These are phyloP conservation scores for Calonectria henricotiae DNA, from an alignment of 2,329 filamentous ascomycete species.

Conservation along the genomic window DNA sequence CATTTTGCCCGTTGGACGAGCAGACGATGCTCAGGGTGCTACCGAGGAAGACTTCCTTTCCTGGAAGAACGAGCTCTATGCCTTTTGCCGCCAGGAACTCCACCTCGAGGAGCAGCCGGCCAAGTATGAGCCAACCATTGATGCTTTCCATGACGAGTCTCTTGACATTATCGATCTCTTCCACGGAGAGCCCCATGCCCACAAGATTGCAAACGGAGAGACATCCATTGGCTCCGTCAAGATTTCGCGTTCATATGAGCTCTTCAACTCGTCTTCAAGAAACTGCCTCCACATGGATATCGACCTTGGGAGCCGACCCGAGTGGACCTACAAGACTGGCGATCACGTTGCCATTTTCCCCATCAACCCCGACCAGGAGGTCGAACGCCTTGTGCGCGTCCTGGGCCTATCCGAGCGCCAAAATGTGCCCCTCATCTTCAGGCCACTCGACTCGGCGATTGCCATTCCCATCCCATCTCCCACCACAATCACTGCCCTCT, in stretches of 20 bases:
- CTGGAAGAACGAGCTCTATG: conserved; percentile 54
- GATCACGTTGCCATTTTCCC: conserved; percentile 60
- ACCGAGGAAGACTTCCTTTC: conserved; percentile 56
- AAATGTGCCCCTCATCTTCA: conserved; percentile 45
- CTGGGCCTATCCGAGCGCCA: conserved; percentile 49
- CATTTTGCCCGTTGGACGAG: conserved; percentile 48
- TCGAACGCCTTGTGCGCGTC: conserved; percentile 49
- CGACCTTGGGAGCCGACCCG: conserved; percentile 50
- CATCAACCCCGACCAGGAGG: conserved; percentile 55
- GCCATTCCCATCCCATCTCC: conserved; percentile 55
- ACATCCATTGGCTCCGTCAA: conserved; percentile 35
- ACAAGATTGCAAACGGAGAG: conserved; percentile 42
- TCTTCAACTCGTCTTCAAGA: conserved; percentile 47
- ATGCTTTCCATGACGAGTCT: conserved; percentile 35
- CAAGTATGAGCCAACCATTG: conserved; percentile 44
- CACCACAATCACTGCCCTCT: conserved; percentile 57
- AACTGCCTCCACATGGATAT: conserved; percentile 59
- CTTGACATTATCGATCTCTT: conserved; percentile 42
- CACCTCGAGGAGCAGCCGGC: conserved; percentile 47
- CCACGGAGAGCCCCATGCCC: conserved; percentile 40
- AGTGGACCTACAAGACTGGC: conserved; percentile 56
- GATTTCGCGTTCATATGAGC: conserved; percentile 37
- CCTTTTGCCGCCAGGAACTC: conserved; percentile 41
- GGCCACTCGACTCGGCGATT: conserved; percentile 36
- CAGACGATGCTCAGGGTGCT: conserved; percentile 52